Base-by-base conservation (phyloP, 805 yeast species). In the Hanseniaspora jakobsenii region DNA sequence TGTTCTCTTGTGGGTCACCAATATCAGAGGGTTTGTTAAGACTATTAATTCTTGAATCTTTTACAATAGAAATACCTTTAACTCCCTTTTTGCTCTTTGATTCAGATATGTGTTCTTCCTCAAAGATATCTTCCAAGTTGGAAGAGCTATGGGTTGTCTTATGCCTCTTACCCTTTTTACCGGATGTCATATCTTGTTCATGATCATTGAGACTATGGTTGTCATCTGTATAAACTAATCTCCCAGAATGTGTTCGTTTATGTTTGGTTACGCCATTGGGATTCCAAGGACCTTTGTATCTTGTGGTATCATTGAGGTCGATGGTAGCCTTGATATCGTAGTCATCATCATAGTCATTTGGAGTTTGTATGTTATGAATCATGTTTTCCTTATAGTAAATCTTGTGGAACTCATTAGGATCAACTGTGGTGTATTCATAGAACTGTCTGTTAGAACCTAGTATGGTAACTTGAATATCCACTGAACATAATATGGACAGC, bases 391-490 rank as follows among this genome's bases (percentile, higher is more conserved):
- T 56, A 39, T 52, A 50, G 55, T 69, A 73, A 34, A 60, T 58
- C 9, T 60, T 57, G 12, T 76, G 52, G 35, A 80, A 61, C 9
- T 70, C 70, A 9, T 66, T 62, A 2, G 85, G 70, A 49, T 78
- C 76, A 14, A 78, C 77, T 3, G 93, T 77, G 7, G 86, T 73
- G 57, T 78, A 89, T 64, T 89, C 95, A 58, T 82, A 86, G 19
- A 86, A 72, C 55, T 81, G 81, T 55, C 84, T 78, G 60, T 78
- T 86, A 54, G 76, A 75, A 16, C 94, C 94, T 29, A 86, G 67
- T 21, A 89, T 85, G 13, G 89, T 77, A 24, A 89, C 89, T 2
- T 97, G 93, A 24, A 91, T 70, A 56, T 89, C 97, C 5, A 86
- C 94, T 50, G 85, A 87, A 62, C 97, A 89, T 31, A 89, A 69